Base-by-base conservation (phyloP, 1,284 basidiomycete genomes). In the Fomitopsis betulina region DNA sequence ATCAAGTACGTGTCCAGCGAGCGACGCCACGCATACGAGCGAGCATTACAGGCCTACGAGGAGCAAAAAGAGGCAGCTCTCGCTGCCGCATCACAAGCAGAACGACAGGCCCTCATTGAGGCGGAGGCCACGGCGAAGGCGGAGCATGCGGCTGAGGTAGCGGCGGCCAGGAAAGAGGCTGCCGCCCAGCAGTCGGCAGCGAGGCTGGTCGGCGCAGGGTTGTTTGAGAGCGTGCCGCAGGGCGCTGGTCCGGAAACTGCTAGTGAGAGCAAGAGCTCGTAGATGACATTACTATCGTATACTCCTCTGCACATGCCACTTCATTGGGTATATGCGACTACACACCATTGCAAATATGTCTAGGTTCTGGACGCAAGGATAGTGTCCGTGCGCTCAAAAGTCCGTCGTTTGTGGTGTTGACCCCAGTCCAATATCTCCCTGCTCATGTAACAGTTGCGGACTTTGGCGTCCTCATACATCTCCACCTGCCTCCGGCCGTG, bases 1-100 rank as follows among this genome's bases (percentile, higher is more conserved):
- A 95, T 98, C 74, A 99, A 99, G 74, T 87, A 86, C 63, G 88
- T 98, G 15, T 78, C 98, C 56, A 95, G 95, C 69, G 96, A 99
- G 72, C 87, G 96, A 47, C 84, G 94, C 43, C 73, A 94, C 15
- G 94, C 93, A 7, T 90, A 95, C 76, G 75, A 91, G 75, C 80
- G 85, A 63, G 81, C 87, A 5, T 62, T 82, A 33, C 68, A 77
- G 62, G 75, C 86, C 17, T 73, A 75, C 7, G 73, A 78, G 59
- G 65, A 68, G 43, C 58, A 68, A 52, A 61, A 64, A 17, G 68
- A 63, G 67, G 52, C 32, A 40, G 55, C 32, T 60, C 54, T 65
- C 43, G 35, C 30, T 8, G 25, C 53, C 5, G 58, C 54, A 5
- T 40, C 32, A 38, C 33, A 51, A 37, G 10, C 35, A 37, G 62